phyloP scores from a whole-genome alignment of 495 filamentous ascomycete genomes.

The Neurospora sp. region DNA sequence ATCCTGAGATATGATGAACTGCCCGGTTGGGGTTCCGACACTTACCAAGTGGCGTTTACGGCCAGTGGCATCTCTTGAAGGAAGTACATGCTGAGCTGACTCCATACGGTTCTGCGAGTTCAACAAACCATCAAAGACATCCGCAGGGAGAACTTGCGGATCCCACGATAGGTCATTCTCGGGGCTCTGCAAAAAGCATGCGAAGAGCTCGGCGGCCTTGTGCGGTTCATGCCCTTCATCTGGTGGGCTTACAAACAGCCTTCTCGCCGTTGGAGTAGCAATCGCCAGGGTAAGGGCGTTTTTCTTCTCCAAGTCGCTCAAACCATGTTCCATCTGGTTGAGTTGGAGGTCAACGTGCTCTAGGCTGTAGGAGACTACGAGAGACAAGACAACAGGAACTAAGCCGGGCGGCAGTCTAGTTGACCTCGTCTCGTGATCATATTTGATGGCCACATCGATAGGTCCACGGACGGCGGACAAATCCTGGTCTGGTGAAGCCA shows the following conservation, averaged over 20 bases:
- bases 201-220: slow-evolving; percentile 27
- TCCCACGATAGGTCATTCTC: slow-evolving; percentile 25
- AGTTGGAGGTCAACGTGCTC: slow-evolving; percentile 36
- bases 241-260: slow-evolving; percentile 21
- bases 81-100: not conserved
- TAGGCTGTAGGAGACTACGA: slow-evolving; percentile 31
- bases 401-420: slow-evolving; percentile 8
- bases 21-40: not conserved
- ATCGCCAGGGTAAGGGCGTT: slow-evolving; percentile 30
- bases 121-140: slow-evolving; percentile 27
- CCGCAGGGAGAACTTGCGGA: slow-evolving; percentile 22
- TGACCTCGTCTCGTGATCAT: slow-evolving; percentile 28
- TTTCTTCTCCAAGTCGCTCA: slow-evolving; percentile 27
- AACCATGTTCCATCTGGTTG: slow-evolving; percentile 6
- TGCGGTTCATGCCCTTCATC: slow-evolving; percentile 21
- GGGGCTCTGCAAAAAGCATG: slow-evolving; percentile 21
- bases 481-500: slow-evolving; percentile 14
- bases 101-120: slow-evolving; percentile 8
- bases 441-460: slow-evolving; percentile 31
- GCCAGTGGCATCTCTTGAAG: slow-evolving; percentile 9
- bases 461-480: slow-evolving; percentile 5
- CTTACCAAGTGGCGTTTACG: slow-evolving; percentile 33
- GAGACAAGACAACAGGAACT: slow-evolving; percentile 20
- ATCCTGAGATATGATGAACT: slow-evolving; percentile 2
- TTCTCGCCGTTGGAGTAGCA: slow-evolving; percentile 14